Base-by-base conservation (phyloP, 169 alveolate genomes). In the Besnoitia besnoiti region DNA sequence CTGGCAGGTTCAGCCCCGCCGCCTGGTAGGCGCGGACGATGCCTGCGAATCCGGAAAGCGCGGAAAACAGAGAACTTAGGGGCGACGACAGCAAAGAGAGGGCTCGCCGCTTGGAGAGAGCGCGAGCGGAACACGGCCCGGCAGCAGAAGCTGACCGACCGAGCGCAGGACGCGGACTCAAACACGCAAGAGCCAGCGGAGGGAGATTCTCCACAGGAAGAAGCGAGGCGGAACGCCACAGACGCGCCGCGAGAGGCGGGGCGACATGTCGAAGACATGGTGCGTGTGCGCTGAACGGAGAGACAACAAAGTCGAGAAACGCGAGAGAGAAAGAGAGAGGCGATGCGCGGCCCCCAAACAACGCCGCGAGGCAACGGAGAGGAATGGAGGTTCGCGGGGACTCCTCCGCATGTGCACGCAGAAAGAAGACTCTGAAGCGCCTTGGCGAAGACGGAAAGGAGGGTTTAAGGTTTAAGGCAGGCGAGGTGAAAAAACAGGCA, bases 11-110 rank as follows among this genome's bases (percentile, higher is more conserved):
- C 80, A 33, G 80, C 10, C 67, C 12, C 44, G 76, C 76, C 3
- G 80, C n/a, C n/a, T 67, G 80, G n/a, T 30, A 67, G 42, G 44
- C 80, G 39, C 42, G 39, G 24, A 67, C 80, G 80, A 67, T n/a
- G 44, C 80, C 80, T 67, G 80, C 12, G 44, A 5, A 55, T 3
- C 67, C n/a, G 8, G 80, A 67, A 42, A 8, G 80, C 39, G 44
- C 10, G 44, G 44, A 14, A 67, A 16, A n/a, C 44, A n/a, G 40
- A n/a, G 80, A 35, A n/a, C 19, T 1, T 1, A 7, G 80, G 24
- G 40, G 39, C 40, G 10, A 7, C 24, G 12, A 5, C 5, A 35
- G 21, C 8, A 67, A 67, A 42, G 47, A 67, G 80, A 8, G 80
- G n/a, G n/a, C n/a, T n/a, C n/a, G n/a, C n/a, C n/a, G n/a, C n/a